A percentile compares a stretch with the other conserved stretches of the same genome.
Conservation (phyloP, 2,329 filamentous ascomycete species). For the Ophiosphaerella narmari region DNA sequence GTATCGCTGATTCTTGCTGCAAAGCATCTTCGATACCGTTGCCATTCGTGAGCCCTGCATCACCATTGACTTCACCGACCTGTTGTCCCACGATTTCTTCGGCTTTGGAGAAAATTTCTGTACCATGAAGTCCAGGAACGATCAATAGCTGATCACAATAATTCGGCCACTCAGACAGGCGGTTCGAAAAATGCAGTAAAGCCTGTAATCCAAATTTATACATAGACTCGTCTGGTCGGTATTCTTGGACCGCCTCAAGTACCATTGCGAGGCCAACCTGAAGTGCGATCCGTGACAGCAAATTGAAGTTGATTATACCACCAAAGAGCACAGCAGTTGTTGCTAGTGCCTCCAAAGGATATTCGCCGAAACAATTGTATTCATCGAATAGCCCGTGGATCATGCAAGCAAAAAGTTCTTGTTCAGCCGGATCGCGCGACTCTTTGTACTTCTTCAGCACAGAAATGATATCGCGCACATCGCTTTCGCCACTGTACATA, state of each 20-base stretch:
- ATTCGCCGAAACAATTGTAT: conserved; percentile 92
- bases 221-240: conserved; percentile 83
- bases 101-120: conserved; percentile 81
- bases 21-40: conserved; percentile 65
- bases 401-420: conserved; percentile 98
- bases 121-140: conserved; percentile 80
- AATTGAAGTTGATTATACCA: conserved; percentile 90
- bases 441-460: conserved; percentile 85
- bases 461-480: conserved; percentile 83
- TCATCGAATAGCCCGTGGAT: conserved; percentile 97
- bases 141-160: conserved; percentile 86
- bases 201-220: conserved; percentile 98
- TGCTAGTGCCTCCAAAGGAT: conserved; percentile 92
- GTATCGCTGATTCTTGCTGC: conserved; percentile 62
- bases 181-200: conserved; percentile 80
- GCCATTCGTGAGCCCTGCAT: conserved; percentile 68
- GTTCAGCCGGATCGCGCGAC: conserved; percentile 80
- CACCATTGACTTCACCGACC: conserved; percentile 61
- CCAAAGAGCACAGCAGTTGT: conserved; percentile 97
- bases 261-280: conserved; percentile 98
- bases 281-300: conserved; percentile 86
- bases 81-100: conserved; percentile 76
- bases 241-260: conserved; percentile 89
- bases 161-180: conserved; percentile 91
- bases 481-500: conserved; percentile 92